A percentile compares a stretch with the other conserved stretches of the same genome.
Evolutionary conservation across 1,284 basidiomycete genomes (phyloP).

Genomic region (Leccinum insolens): DNA sequence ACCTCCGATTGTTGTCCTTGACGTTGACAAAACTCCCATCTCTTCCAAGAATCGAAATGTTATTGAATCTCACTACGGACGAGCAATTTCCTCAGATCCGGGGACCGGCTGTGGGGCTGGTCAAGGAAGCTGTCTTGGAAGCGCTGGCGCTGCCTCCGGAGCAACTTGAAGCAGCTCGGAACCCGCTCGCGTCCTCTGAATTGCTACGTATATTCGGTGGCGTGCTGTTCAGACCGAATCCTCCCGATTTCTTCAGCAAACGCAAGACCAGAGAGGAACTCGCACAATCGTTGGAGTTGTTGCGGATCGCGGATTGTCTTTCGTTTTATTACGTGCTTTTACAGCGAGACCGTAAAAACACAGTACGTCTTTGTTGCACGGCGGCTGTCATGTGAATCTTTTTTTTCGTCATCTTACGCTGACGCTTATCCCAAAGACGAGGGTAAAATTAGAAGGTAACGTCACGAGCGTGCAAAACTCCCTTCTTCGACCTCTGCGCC

Average conservation of each 20-base stretch:
- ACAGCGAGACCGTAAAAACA: constrained; percentile 30
- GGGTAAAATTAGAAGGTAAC: constrained; percentile 20
- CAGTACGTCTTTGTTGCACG: constrained; percentile 11
- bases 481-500: constrained; percentile 26
- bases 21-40: constrained; percentile 51
- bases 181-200: constrained; percentile 29
- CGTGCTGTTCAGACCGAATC: constrained; percentile 32
- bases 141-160: constrained; percentile 39
- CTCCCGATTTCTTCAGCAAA: constrained; percentile 25
- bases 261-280: constrained; percentile 27
- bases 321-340: constrained; percentile 36
- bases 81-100: constrained; percentile 62
- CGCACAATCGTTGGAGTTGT: constrained; percentile 29
- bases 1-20: constrained; percentile 59
- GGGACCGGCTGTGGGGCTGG: constrained; percentile 63
- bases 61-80: constrained; percentile 53
- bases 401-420: constrained; percentile 5
- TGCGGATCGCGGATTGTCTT: constrained; percentile 35
- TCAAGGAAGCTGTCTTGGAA: constrained; percentile 66
- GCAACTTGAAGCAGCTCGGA: constrained; percentile 8
- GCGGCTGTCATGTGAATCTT: neutral
- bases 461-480: constrained; percentile 26
- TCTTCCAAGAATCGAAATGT: constrained; percentile 50
- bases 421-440: constrained; percentile 22
- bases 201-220: constrained; percentile 28